Conservation (phyloP, 371 early-diverging fungal species). For the Mortierella sp. region DNA sequence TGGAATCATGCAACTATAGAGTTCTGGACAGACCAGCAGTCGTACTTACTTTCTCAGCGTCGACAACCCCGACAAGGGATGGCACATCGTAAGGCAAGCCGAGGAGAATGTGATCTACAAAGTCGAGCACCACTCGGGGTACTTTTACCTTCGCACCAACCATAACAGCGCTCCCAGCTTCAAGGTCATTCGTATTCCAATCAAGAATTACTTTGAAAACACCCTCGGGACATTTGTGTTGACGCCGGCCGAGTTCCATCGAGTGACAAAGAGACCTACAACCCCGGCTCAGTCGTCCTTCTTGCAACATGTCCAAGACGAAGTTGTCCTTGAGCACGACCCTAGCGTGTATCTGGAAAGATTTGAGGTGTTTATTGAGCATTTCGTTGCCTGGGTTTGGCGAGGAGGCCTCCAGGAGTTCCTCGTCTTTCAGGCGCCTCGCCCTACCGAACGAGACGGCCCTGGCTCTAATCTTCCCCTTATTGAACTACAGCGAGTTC, state of each 20-base stretch:
- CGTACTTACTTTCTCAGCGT: slow-evolving; percentile 36
- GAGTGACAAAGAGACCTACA: too few species aligned
- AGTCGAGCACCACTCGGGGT: slow-evolving; percentile 60
- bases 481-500: slow-evolving; percentile 24
- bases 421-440: slow-evolving; percentile 29
- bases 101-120: slow-evolving; percentile 51
- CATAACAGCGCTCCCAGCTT: slow-evolving; percentile 51
- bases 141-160: slow-evolving; percentile 63
- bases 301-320: slow-evolving; percentile 4
- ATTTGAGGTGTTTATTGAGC: slow-evolving; percentile 59
- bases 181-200: slow-evolving; percentile 54
- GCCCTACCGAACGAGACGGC: slow-evolving; percentile 1
- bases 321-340: slow-evolving; percentile 34
- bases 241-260: background rate
- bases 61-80: slow-evolving; percentile 27
- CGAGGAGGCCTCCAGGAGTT: slow-evolving; percentile 57
- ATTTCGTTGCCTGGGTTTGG: slow-evolving; percentile 64
- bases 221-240: background rate
- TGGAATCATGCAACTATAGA: slow-evolving; percentile 20
- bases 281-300: background rate
- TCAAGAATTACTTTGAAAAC: background rate
- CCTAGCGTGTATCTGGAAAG: slow-evolving; percentile 54
- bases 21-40: slow-evolving; percentile 34
- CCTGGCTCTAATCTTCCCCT: slow-evolving; percentile 9
- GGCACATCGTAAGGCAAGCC: slow-evolving; percentile 30